Base-by-base conservation (phyloP, 768 basidiomycete species). In the Tylopilus subfusipes region DNA sequence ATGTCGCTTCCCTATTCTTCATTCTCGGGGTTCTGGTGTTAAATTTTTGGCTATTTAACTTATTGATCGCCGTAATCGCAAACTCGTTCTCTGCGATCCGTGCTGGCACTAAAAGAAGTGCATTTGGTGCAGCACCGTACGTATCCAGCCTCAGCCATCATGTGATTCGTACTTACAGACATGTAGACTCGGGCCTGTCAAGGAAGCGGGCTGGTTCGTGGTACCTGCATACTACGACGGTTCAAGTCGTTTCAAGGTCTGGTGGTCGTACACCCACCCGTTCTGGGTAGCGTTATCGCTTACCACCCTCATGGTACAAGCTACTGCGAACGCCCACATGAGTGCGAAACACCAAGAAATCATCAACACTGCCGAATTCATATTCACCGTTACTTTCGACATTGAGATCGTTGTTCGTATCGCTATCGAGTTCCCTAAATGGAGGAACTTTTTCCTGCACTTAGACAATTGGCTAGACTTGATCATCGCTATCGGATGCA, bases 11-110 rank as follows among this genome's bases (percentile, higher is more conserved):
- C 59, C 75, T 93, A 53, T 98, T 91, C 73, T 97, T 91, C 75
- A 86, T 98, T 55, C 72, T 84, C 38, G 86, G 85, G 49, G 75
- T 97, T 56, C 74, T 98, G 58, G 80, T 97, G 18, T 78, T 97
- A 62, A 96, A 97, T 69, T 93, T 96, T 68, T 92, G 90, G 91
- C 78, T 95, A 55, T 86, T 95, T 76, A 93, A 94, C 68, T 71
- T 97, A 38, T 89, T 95, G 66, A 91, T 96, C 54, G 94, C 95
- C n/a, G 93, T 96, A 22, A 95, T 96, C 57, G 92, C 92, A 29
- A 90, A 93, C 64, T 90, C 91, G 0, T 98, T 98, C 68, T 83
- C 83, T 18, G 89, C 88, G 13, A 96, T 97, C 56, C 77, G 92
- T 34, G 78, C 83, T 5, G 85, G 92, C 63, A 96, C 94, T 4